Evolutionary conservation across 148 eudicot species (phyloP).

Genomic region (Rhododendron vialii): DNA sequence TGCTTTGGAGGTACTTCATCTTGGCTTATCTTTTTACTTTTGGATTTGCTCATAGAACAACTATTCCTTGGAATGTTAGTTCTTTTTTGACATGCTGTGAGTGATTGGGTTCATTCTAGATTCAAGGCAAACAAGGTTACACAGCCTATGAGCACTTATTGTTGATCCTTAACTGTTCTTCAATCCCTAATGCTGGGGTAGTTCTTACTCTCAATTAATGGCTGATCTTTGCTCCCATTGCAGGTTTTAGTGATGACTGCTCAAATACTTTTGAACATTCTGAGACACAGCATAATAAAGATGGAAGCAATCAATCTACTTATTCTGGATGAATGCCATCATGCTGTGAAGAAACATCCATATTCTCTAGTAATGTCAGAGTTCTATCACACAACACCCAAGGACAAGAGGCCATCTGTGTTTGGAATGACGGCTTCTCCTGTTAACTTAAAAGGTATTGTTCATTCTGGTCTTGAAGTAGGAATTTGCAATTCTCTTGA

Average conservation of each 20-base stretch:
- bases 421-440: slow-evolving; percentile 99
- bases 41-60: neutral
- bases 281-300: slow-evolving; percentile 92
- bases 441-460: slow-evolving; percentile 90
- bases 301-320: slow-evolving; percentile 92
- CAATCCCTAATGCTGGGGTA: neutral
- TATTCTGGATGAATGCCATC: slow-evolving; percentile 97
- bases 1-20: neutral
- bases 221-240: slow-evolving; percentile 16
- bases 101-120: neutral
- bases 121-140: neutral
- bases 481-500: neutral
- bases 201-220: neutral
- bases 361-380: slow-evolving; percentile 98
- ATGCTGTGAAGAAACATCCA: slow-evolving; percentile 99
- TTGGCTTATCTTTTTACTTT: neutral
- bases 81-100: neutral
- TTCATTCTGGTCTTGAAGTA: neutral
- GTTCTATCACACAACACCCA: slow-evolving; percentile 92
- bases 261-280: slow-evolving; percentile 91
- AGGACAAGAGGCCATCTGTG: slow-evolving; percentile 89
- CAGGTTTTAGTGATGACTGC: slow-evolving; percentile 99
- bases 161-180: neutral
- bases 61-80: neutral
- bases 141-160: neutral